Conservation (phyloP, 805 yeast genomes). For the Kazachstania bromeliacearum region DNA sequence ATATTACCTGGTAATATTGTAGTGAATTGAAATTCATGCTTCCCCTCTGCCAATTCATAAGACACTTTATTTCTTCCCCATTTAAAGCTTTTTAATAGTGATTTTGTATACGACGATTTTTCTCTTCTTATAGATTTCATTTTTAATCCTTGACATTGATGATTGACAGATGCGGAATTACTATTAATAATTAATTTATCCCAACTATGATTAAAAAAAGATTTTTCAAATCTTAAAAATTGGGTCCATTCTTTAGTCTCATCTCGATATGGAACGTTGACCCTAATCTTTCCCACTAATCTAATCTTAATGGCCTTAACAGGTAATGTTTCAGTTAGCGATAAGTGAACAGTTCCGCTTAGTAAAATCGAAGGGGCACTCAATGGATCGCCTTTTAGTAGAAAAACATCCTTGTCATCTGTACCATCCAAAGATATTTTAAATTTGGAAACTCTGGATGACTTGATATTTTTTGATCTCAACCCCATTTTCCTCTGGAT, state of each 20-base stretch:
- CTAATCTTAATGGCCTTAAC: conserved; percentile 56
- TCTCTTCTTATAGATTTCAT: neutral
- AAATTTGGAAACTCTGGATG: too few species aligned
- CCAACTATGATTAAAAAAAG: conserved; percentile 72
- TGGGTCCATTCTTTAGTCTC: neutral
- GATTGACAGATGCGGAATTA: too few species aligned
- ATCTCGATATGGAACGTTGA: conserved; percentile 44
- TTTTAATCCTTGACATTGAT: neutral
- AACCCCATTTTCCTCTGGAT: too few species aligned
- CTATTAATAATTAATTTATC: conserved; percentile 32
- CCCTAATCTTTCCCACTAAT: conserved; percentile 55
- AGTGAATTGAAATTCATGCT: conserved; percentile 85
- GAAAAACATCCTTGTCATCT: conserved; percentile 63
- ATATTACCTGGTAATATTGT: conserved; percentile 75
- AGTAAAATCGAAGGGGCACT: conserved; percentile 72
- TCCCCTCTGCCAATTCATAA: conserved; percentile 48
- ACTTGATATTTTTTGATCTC: too few species aligned
- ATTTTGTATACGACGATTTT: neutral
- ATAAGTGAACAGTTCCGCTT: conserved; percentile 68
- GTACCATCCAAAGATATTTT: conserved; percentile 52
- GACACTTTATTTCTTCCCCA: neutral
- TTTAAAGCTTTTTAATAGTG: neutral
- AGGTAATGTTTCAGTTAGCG: conserved; percentile 64
- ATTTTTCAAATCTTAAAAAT: conserved; percentile 40
- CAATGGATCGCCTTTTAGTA: conserved; percentile 66